These are phyloP conservation scores for Vicia villosa DNA, from an alignment of 306 rosid species.

Conservation along the genomic window DNA sequence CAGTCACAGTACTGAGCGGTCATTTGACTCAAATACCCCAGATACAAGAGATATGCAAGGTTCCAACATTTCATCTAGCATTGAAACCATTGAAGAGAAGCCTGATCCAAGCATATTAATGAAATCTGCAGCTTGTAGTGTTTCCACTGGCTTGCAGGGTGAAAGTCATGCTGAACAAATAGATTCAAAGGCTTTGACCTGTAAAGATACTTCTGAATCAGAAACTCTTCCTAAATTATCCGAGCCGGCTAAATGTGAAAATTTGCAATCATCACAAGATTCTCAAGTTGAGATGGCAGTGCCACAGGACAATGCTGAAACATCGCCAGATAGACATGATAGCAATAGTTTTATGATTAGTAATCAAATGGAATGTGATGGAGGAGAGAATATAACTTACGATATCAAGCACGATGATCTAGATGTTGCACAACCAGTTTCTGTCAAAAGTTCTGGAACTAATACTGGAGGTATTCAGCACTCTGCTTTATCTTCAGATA, in stretches of 20 bases:
- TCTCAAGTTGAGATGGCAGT: constrained; percentile 47
- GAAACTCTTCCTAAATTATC: constrained; percentile 44
- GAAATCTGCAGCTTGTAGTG: constrained; percentile 45
- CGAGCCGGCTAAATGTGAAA: constrained; percentile 43
- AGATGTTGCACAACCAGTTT: constrained; percentile 48
- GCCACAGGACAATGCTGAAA: constrained; percentile 41
- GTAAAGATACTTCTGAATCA: constrained; percentile 49
- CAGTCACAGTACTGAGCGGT: constrained; percentile 41
- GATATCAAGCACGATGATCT: constrained; percentile 56
- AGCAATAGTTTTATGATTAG: constrained; percentile 28
- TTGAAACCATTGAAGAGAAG: constrained; percentile 48
- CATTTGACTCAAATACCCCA: constrained; percentile 41
- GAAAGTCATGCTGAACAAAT: constrained; percentile 48
- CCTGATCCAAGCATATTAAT: constrained; percentile 48
- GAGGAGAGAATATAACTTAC: constrained; percentile 47
- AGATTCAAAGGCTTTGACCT: constrained; percentile 42
- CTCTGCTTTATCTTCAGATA: constrained; percentile 49
- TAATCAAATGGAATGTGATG: constrained; percentile 44
- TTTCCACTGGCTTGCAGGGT: constrained; percentile 47
- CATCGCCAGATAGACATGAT: constrained; percentile 43
- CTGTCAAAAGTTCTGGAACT: constrained; percentile 55
- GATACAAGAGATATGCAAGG: constrained; percentile 49
- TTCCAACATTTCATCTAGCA: constrained; percentile 42
- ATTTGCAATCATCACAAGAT: constrained; percentile 41
- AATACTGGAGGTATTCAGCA: constrained; percentile 44